phyloP scores from a whole-genome alignment of 1,284 basidiomycete species.

The Phellinidium pouzarii region DNA sequence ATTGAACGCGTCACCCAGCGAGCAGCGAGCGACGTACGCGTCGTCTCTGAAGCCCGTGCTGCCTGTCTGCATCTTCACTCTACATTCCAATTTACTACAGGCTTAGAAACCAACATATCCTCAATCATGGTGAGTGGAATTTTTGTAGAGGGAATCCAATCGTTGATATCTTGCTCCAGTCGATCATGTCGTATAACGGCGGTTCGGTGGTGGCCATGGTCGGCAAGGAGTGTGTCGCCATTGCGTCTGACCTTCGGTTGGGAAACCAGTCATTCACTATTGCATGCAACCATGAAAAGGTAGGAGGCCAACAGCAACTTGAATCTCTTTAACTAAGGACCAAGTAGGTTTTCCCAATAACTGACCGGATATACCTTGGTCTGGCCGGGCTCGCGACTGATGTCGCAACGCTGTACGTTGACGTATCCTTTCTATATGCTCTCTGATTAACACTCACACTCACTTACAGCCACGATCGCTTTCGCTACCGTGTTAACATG shows the following conservation, averaged over 20 bases:
- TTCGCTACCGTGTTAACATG: slow-evolving; percentile 96
- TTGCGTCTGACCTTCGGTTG: slow-evolving; percentile 91
- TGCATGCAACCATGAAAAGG: slow-evolving; percentile 93
- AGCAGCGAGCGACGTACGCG: background rate
- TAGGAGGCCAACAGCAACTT: slow-evolving; percentile 28
- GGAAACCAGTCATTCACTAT: slow-evolving; percentile 89
- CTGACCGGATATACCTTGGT: slow-evolving; percentile 89
- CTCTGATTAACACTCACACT: background rate
- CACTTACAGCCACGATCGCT: slow-evolving; percentile 65
- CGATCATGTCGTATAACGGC: slow-evolving; percentile 85
- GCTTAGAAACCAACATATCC: background rate
- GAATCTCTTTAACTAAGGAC: background rate
- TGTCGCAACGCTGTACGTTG: slow-evolving; percentile 79
- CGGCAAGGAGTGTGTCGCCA: slow-evolving; percentile 98
- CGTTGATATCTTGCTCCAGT: slow-evolving; percentile 35
- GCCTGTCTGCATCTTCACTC: background rate
- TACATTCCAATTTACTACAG: no score
- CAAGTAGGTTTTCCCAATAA: slow-evolving; percentile 84
- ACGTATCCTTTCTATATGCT: background rate
- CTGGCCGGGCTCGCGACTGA: slow-evolving; percentile 93
- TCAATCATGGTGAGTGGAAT: background rate
- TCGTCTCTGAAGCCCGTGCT: background rate
- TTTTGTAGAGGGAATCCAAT: background rate
- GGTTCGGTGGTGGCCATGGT: slow-evolving; percentile 99
- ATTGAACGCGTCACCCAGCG: background rate